Evolutionary conservation across 306 rosid species (phyloP).

Genomic region (Rubus idaeus): DNA sequence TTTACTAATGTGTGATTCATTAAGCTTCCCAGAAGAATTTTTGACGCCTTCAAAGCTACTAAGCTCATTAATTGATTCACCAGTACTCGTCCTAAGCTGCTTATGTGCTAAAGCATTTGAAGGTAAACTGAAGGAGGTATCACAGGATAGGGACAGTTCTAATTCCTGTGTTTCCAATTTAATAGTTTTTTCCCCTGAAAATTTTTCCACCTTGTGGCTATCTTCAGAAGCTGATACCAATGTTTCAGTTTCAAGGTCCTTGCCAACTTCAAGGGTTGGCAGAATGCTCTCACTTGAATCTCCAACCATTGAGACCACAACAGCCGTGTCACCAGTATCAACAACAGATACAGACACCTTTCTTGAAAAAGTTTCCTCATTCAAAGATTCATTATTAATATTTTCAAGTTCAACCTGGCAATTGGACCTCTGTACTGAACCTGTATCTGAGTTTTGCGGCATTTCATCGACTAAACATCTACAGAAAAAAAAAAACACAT

Average conservation of each 20-base stretch:
- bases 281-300: slow-evolving; percentile 39
- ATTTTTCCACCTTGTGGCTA: slow-evolving; percentile 34
- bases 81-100: slow-evolving; percentile 41
- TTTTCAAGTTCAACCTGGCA: slow-evolving; percentile 36
- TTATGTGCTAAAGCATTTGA: slow-evolving; percentile 40
- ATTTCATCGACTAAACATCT: slow-evolving; percentile 66
- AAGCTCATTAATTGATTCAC: slow-evolving; percentile 39
- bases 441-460: slow-evolving; percentile 42
- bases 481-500: slow-evolving; percentile 38
- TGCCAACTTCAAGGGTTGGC: slow-evolving; percentile 46
- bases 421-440: slow-evolving; percentile 34
- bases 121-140: slow-evolving; percentile 42
- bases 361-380: slow-evolving; percentile 52
- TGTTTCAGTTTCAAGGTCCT: slow-evolving; percentile 46
- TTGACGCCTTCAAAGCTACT: slow-evolving; percentile 36
- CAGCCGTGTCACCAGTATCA: slow-evolving; percentile 90
- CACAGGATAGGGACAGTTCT: slow-evolving; percentile 57
- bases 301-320: slow-evolving; percentile 86
- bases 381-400: slow-evolving; percentile 35
- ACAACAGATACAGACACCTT: slow-evolving; percentile 81
- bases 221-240: slow-evolving; percentile 38
- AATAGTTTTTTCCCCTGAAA: slow-evolving; percentile 26
- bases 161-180: slow-evolving; percentile 48
- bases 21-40: slow-evolving; percentile 21
- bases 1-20: slow-evolving; percentile 39